phyloP scores from a whole-genome alignment of 202 grass and related monocot genomes.

The Setaria viridis region DNA sequence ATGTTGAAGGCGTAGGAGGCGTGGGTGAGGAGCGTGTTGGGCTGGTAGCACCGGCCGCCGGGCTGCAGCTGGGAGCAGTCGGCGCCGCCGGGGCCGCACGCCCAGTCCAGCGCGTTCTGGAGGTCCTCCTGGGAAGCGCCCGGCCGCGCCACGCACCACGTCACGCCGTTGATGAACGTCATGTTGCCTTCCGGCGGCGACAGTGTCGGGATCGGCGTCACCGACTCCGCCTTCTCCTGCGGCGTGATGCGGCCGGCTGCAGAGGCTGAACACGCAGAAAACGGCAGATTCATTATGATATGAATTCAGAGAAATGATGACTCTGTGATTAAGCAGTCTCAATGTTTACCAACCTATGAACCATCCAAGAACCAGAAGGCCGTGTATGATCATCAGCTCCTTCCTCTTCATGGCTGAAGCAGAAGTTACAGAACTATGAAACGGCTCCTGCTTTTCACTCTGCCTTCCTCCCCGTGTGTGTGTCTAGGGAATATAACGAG shows the following conservation, averaged over 20 bases:
- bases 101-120: conserved; percentile 92
- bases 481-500: conserved; percentile 58
- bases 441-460: conserved; percentile 33
- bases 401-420: conserved; percentile 65
- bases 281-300: background rate
- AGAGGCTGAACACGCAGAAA: conserved; percentile 33
- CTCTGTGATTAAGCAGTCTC: background rate
- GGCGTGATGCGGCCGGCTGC: background rate
- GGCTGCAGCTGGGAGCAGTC: conserved; percentile 82
- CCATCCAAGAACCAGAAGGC: conserved; percentile 57
- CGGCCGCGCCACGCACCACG: conserved; percentile 89
- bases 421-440: conserved; percentile 6
- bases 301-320: background rate
- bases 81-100: conserved; percentile 76
- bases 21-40: conserved; percentile 82
- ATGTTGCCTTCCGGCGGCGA: conserved; percentile 89
- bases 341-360: conserved; percentile 56
- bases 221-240: conserved; percentile 68
- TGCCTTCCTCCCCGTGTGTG: conserved; percentile 13
- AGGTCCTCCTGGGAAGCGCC: conserved; percentile 81
- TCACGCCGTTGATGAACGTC: conserved; percentile 78
- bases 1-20: conserved; percentile 95
- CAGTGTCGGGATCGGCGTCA: conserved; percentile 57
- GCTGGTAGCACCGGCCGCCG: conserved; percentile 68
- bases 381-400: conserved; percentile 59